phyloP scores from a whole-genome alignment of 129 eudicot species.

The Saposhnikovia divaricata region DNA sequence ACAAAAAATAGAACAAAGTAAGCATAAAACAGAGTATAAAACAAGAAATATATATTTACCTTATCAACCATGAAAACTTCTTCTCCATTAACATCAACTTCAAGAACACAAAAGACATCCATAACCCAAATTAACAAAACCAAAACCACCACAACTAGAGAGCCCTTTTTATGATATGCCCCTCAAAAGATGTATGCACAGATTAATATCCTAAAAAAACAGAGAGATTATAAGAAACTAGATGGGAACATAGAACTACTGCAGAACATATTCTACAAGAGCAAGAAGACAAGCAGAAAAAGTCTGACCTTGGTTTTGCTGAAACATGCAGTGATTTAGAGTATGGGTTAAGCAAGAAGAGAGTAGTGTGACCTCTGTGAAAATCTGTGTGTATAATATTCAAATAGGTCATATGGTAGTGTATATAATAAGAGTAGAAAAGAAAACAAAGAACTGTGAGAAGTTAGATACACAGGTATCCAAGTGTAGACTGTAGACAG shows the following conservation, averaged over 20 bases:
- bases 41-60: conserved; percentile 34
- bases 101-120: conserved; percentile 52
- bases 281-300: conserved; percentile 32
- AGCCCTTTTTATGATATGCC: conserved; percentile 12
- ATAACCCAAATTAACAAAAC: conserved; percentile 28
- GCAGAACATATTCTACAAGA: conserved; percentile 20
- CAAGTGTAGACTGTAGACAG: conserved; percentile 1
- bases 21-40: background rate
- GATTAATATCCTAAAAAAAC: conserved; percentile 1
- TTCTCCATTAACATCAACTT: conserved; percentile 93
- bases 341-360: conserved; percentile 6
- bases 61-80: conserved; percentile 58
- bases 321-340: conserved; percentile 18
- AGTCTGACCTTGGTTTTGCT: conserved; percentile 23
- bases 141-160: conserved; percentile 27
- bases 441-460: conserved; percentile 4
- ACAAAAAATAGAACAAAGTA: background rate
- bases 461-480: background rate
- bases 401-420: background rate
- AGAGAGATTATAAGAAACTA: conserved; percentile 6
- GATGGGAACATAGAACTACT: background rate
- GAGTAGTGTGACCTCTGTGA: background rate
- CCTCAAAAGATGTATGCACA: background rate
- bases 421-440: background rate
- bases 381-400: background rate